Conservation (phyloP, 805 yeast species). For the Phaffomyces opuntiae region DNA sequence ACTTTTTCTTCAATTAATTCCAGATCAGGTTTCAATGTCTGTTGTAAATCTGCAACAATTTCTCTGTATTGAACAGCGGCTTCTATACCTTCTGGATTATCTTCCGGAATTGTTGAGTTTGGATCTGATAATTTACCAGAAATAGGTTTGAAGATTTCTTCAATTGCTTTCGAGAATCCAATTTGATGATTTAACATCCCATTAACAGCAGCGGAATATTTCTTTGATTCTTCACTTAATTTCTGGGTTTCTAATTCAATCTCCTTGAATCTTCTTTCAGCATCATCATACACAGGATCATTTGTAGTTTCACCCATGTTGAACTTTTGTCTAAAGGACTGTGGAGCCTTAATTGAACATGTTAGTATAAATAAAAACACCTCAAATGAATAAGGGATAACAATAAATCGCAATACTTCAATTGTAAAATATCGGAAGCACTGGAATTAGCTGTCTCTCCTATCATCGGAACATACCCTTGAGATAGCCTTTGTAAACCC, state of each 20-base stretch:
- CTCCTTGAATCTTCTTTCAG: conserved; percentile 93
- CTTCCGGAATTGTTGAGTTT: conserved; percentile 77
- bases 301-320: conserved; percentile 76
- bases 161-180: conserved; percentile 92
- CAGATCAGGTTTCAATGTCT: conserved; percentile 83
- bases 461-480: conserved; percentile 32
- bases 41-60: conserved; percentile 80
- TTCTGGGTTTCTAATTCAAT: conserved; percentile 85
- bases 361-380: not conserved
- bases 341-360: conserved; percentile 56
- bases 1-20: conserved; percentile 87
- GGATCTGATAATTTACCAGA: conserved; percentile 91
- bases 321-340: conserved; percentile 80
- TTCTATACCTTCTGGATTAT: conserved; percentile 92
- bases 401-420: not conserved
- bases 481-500: conserved; percentile 76
- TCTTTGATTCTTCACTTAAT: conserved; percentile 80
- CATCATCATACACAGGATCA: conserved; percentile 90
- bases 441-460: no score
- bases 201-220: conserved; percentile 86
- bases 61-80: conserved; percentile 91
- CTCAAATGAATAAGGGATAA: no score
- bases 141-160: conserved; percentile 93
- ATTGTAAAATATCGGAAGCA: not conserved
- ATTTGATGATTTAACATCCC: conserved; percentile 92